Evolutionary conservation across 2,329 filamentous ascomycete genomes (phyloP).

Genomic region (Pestalotiopsis fici): DNA sequence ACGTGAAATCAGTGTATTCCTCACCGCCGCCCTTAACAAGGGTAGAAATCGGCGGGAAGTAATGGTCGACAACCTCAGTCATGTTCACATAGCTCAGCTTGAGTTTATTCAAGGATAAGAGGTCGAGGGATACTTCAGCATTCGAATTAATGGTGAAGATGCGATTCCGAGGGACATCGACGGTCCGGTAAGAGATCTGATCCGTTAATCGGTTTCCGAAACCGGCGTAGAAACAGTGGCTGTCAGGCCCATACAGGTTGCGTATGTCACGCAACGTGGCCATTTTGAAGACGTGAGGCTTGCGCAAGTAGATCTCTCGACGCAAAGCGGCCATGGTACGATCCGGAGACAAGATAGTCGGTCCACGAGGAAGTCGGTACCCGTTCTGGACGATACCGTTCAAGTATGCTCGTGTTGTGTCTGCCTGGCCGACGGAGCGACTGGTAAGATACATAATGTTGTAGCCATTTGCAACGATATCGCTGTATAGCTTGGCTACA

Average conservation of each 20-base stretch:
- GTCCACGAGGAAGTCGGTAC: slow-evolving; percentile 82
- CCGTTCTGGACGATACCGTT: slow-evolving; percentile 87
- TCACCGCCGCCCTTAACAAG: slow-evolving; percentile 88
- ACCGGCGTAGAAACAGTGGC: slow-evolving; percentile 91
- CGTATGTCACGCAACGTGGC: slow-evolving; percentile 93
- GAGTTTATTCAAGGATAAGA: slow-evolving; percentile 89
- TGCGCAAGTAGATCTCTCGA: slow-evolving; percentile 90
- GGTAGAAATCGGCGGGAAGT: slow-evolving; percentile 89
- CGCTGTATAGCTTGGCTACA: slow-evolving; percentile 95
- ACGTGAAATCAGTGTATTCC: slow-evolving; percentile 95
- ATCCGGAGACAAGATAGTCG: slow-evolving; percentile 93
- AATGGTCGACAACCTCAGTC: slow-evolving; percentile 96
- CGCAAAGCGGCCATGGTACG: slow-evolving; percentile 90
- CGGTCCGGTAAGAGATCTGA: slow-evolving; percentile 91
- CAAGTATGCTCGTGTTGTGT: slow-evolving; percentile 86
- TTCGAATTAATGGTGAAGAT: slow-evolving; percentile 99
- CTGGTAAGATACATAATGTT: slow-evolving; percentile 98
- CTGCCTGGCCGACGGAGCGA: slow-evolving; percentile 89
- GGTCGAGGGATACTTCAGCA: slow-evolving; percentile 88
- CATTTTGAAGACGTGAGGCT: slow-evolving; percentile 99
- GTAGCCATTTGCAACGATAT: slow-evolving; percentile 94
- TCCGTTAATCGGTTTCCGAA: slow-evolving; percentile 97
- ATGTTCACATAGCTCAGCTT: slow-evolving; percentile 97
- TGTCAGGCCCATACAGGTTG: slow-evolving; percentile 75
- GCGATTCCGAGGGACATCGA: slow-evolving; percentile 89